Base-by-base conservation (phyloP, 768 basidiomycete genomes). In the Suillus variegatus region DNA sequence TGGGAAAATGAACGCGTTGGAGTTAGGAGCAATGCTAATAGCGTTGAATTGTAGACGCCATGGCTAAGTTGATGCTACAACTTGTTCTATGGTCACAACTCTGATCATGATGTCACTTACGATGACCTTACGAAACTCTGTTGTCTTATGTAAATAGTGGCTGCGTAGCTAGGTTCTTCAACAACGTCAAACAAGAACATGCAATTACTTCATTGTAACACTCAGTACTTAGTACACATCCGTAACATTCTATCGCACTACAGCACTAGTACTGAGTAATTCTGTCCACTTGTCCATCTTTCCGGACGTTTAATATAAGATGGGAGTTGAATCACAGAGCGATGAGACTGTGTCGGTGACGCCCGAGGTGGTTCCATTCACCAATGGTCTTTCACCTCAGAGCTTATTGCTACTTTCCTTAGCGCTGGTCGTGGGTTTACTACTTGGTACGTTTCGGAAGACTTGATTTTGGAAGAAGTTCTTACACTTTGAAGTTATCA, bases 331-430 rank as follows among this genome's bases (percentile, higher is more conserved):
- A 8, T n/a, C 36, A n/a, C 12, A 2, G 49, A 66, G 9, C 43
- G 63, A 32, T 6, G 68, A 67, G n/a, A 62, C 65, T 22, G 44
- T 61, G 28, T 51, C 64, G 7, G 56, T 67, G 20, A 69, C 56
- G 6, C 80, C 82, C 1, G 81, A 83, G 66, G 75, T 81, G 7
- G 61, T 77, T 0, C 75, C 79, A 1, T 64, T 81, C 2, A 69
- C 77, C 22, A 68, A 80, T 0, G 70, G 74, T 6, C 75, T 85
- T 32, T 77, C 81, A 1, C 71, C 84, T n/a, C 74, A 73, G 57
- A 78, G 76, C 43, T 66, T 86, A 47, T 65, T 76, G 2, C 36
- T 84, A 20, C 79, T 78, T 20, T 84, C 88, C 7, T 70, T 87
- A 1, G 64, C 74, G 43, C 67, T 82, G 20, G 85, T 85, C 7